Evolutionary conservation across 1,284 basidiomycete species (phyloP).

Genomic region (Tilletia setariae): DNA sequence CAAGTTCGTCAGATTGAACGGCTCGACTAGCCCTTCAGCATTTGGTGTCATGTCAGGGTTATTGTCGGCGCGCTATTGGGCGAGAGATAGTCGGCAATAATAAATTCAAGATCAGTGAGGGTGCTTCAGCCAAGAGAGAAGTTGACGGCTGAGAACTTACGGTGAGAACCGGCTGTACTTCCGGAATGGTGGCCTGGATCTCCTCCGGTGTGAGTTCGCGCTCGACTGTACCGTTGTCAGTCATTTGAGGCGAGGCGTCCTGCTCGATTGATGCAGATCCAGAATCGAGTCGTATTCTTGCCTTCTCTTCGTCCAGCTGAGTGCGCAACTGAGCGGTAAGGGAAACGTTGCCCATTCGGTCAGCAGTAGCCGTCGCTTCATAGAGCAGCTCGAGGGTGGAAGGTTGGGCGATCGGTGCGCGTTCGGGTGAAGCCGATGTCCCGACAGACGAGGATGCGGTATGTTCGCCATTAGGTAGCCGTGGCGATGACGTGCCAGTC

Average conservation of each 20-base stretch:
- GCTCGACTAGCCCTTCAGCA: conserved; percentile 15
- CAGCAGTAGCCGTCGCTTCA: neutral
- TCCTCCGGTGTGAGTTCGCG: conserved; percentile 6
- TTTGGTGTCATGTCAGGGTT: neutral
- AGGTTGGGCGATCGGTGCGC: no score
- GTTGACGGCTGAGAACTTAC: neutral
- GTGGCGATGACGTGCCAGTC: no score
- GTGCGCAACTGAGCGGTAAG: neutral
- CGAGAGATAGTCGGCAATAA: no score
- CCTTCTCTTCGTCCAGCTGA: neutral
- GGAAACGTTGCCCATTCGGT: neutral
- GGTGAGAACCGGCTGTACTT: neutral
- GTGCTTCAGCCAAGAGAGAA: neutral
- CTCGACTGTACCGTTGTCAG: no score
- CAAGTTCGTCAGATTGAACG: conserved; percentile 44
- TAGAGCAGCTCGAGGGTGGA: neutral
- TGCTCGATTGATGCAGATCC: no score
- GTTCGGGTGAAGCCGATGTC: no score
- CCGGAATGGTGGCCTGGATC: neutral
- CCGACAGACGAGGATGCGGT: no score
- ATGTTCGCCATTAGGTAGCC: no score
- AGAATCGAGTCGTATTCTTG: no score
- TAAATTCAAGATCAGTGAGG: no score
- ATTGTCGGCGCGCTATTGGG: neutral
- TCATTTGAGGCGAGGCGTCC: no score